Evolutionary conservation across 139 green algal species (phyloP).

Genomic region (Medakamo hakoo): DNA sequence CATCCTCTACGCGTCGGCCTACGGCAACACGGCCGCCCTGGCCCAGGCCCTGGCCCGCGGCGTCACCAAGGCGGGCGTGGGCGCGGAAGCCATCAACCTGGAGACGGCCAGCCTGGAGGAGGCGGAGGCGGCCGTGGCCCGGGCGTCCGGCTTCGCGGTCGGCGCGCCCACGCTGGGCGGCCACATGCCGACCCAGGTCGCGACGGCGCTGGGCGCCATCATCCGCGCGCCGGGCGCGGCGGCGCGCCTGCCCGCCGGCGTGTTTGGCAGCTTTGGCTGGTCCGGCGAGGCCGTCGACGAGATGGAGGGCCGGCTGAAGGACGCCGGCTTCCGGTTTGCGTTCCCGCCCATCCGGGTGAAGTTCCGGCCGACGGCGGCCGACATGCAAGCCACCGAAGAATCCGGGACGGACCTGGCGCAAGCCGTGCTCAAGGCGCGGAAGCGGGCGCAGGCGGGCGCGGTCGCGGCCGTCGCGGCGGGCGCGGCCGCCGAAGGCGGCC

Average conservation of each 20-base stretch:
- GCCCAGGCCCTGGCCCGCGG: conserved; percentile 73
- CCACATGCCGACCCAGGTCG: conserved; percentile 85
- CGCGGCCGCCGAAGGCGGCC: conserved; percentile 10
- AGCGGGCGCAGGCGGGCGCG: conserved; percentile 9
- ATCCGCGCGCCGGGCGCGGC: conserved; percentile 35
- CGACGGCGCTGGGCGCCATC: conserved; percentile 65
- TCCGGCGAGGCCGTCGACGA: conserved; percentile 79
- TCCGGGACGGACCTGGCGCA: conserved; percentile 71
- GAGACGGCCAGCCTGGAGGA: conserved; percentile 53
- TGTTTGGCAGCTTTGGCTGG: conserved; percentile 96
- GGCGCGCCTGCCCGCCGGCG: conserved; percentile 60
- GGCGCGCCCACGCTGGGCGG: conserved; percentile 83
- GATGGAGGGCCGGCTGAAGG: conserved; percentile 45
- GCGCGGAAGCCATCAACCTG: conserved; percentile 80
- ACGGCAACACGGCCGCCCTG: conserved; percentile 87
- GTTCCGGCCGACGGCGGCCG: conserved; percentile 75
- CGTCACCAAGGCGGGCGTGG: conserved; percentile 72
- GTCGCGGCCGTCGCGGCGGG: neutral
- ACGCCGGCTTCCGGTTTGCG: conserved; percentile 75
- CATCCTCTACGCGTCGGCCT: conserved; percentile 86
- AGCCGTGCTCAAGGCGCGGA: conserved; percentile 38
- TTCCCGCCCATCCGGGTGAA: conserved; percentile 86
- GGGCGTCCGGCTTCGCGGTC: conserved; percentile 68
- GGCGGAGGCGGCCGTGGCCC: conserved; percentile 38
- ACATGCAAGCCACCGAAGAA: conserved; percentile 69